Conservation (phyloP, 768 basidiomycete genomes). For the Serendipita indica region DNA sequence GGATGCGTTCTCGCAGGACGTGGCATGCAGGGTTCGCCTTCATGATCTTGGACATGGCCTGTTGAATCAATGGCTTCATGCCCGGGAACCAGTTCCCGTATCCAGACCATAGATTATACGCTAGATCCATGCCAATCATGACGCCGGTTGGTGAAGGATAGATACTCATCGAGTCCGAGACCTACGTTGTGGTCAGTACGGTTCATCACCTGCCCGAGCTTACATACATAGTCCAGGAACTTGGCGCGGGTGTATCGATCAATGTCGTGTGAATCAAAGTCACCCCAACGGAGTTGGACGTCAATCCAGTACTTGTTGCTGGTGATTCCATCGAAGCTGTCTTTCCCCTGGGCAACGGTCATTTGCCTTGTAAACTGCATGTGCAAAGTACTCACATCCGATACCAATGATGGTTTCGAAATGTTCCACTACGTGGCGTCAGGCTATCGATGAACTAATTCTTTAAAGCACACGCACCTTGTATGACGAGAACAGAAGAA, state of each 20-base stretch:
- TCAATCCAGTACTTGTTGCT: conserved; percentile 99
- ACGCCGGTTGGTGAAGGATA: conserved; percentile 98
- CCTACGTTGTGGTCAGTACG: conserved; percentile 28
- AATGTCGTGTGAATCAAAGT: conserved; percentile 98
- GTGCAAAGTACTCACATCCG: conserved; percentile 78
- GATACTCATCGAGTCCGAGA: conserved; percentile 95
- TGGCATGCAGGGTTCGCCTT: conserved; percentile 98
- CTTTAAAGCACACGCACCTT: conserved; percentile 32
- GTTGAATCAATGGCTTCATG: conserved; percentile 92
- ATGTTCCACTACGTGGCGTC: conserved; percentile 69
- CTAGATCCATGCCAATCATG: conserved; percentile 97
- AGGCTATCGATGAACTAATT: conserved; percentile 1
- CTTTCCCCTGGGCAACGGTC: conserved; percentile 49
- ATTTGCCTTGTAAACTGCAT: too few relatives aligned
- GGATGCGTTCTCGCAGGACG: conserved; percentile 94
- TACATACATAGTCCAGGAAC: conserved; percentile 86
- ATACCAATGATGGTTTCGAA: conserved; percentile 84
- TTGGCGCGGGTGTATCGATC: conserved; percentile 98
- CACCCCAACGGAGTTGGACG: conserved; percentile 90
- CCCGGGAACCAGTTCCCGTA: conserved; percentile 99
- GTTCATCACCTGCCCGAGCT: neutral
- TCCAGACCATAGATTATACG: conserved; percentile 96
- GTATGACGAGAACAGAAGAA: conserved; percentile 89
- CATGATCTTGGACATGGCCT: conserved; percentile 99
- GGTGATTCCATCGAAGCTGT: conserved; percentile 93